phyloP scores from a whole-genome alignment of 768 basidiomycete species.

The Termitomyces sp. region DNA sequence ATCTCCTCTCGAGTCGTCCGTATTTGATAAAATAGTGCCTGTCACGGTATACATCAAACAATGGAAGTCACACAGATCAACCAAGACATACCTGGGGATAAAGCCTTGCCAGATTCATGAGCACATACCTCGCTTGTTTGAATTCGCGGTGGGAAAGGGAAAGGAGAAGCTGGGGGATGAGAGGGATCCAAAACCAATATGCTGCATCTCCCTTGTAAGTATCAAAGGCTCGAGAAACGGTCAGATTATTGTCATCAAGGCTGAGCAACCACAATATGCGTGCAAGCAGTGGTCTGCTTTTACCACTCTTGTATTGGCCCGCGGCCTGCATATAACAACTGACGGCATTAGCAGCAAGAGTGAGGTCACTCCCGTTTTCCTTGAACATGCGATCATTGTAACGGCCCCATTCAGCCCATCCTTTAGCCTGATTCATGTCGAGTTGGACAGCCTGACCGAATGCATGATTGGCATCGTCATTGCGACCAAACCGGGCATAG shows the following conservation, averaged over 20 bases:
- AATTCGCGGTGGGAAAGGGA: constrained; percentile 91
- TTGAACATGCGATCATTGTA: constrained; percentile 94
- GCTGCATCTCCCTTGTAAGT: constrained; percentile 95
- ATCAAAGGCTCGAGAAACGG: constrained; percentile 82
- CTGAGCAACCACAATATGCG: constrained; percentile 96
- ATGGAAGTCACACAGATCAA: not conserved
- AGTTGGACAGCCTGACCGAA: constrained; percentile 96
- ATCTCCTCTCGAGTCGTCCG: constrained; percentile 62
- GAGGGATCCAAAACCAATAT: constrained; percentile 98
- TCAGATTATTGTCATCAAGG: constrained; percentile 74
- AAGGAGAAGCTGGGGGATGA: constrained; percentile 90
- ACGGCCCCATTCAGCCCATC: constrained; percentile 98
- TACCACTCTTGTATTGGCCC: constrained; percentile 90
- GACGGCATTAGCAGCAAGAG: constrained; percentile 85
- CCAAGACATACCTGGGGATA: constrained; percentile 77
- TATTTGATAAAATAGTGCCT: constrained; percentile 95
- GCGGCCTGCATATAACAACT: constrained; percentile 98
- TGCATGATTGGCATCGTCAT: constrained; percentile 86
- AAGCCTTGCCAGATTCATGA: constrained; percentile 85
- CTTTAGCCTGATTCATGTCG: constrained; percentile 92
- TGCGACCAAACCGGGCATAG: constrained; percentile 79
- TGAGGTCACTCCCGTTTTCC: constrained; percentile 70
- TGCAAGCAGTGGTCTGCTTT: constrained; percentile 86
- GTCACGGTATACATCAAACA: not conserved
- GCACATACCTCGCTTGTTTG: constrained; percentile 85